These are phyloP conservation scores for Xylaria hypoxylon DNA, from an alignment of 2,329 filamentous ascomycete genomes.

Conservation along the genomic window DNA sequence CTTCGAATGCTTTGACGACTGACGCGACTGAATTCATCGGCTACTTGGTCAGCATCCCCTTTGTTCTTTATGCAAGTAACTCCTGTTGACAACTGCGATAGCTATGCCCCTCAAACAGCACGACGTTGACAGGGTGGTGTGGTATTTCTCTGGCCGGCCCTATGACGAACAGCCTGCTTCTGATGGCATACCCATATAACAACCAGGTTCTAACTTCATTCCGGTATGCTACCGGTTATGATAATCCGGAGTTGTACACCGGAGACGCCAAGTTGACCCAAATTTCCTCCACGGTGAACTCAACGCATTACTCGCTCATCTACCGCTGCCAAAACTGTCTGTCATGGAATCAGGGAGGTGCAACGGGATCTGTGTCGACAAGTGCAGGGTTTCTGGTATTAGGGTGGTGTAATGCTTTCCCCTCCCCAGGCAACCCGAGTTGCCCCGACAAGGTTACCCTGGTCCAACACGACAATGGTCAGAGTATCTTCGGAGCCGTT, in stretches of 20 bases:
- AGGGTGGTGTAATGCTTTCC: slow-evolving; percentile 67
- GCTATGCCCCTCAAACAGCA: slow-evolving; percentile 59
- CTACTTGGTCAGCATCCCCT: slow-evolving; percentile 59
- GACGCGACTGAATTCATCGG: slow-evolving; percentile 70
- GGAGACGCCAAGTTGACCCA: slow-evolving; percentile 72
- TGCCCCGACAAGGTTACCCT: slow-evolving; percentile 60
- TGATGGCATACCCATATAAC: slow-evolving; percentile 68
- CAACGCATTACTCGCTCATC: slow-evolving; percentile 70
- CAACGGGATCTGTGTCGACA: slow-evolving; percentile 58
- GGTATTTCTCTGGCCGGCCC: slow-evolving; percentile 66
- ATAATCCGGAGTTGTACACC: slow-evolving; percentile 67
- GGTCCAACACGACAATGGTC: slow-evolving; percentile 66
- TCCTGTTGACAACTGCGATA: slow-evolving; percentile 43
- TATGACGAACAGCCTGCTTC: slow-evolving; percentile 69
- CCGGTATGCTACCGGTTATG: slow-evolving; percentile 69
- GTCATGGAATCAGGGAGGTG: slow-evolving; percentile 63
- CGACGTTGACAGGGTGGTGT: slow-evolving; percentile 66
- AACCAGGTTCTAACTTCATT: slow-evolving; percentile 67
- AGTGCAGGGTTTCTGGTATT: slow-evolving; percentile 59
- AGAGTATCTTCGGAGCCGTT: slow-evolving; percentile 64
- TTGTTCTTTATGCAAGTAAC: background rate
- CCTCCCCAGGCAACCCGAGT: slow-evolving; percentile 55
- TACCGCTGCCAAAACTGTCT: slow-evolving; percentile 73
- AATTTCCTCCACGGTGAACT: slow-evolving; percentile 68
- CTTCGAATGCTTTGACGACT: slow-evolving; percentile 58